Base-by-base conservation (phyloP, 179 eudicot genomes). In the Carnegiea gigantea region DNA sequence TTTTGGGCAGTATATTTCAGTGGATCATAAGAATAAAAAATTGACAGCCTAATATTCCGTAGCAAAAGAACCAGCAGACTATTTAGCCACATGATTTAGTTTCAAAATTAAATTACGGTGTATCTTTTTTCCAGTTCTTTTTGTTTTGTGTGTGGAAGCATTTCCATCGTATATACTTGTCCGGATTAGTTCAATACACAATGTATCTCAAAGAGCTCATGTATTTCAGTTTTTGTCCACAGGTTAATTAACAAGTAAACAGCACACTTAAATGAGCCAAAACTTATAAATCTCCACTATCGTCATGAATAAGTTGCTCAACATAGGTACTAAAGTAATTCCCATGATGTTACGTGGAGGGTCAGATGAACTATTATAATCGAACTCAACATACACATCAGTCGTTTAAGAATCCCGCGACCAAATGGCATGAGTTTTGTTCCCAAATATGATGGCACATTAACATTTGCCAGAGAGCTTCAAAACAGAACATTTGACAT, bases 401-500 rank as follows among this genome's bases (percentile, higher is more conserved):
- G 72, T 67, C 13, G 72, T 67, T 67, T 28, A 67, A 67, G 72
- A 36, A 67, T 67, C 57, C 26, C n/a, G 46, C 64, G 60, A 40
- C 51, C n/a, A n/a, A 14, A 21, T 10, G 65, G 26, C 65, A 64
- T 44, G 70, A 59, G 54, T 51, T 60, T 70, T 73, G 74, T 44
- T 82, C 81, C 38, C 46, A 36, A 64, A 53, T 78, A 60, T 62
- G 75, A 36, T 54, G 59, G 57, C 23, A 21, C 59, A 73, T 14
- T 73, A 18, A 49, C 26, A n/a, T 75, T 76, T 64, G 68, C 53
- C 68, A 38, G 30, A 38, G 65, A 64, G 57, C 28, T 62, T 73
- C 36, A 44, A 30, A 23, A 82, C 6, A 77, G 9, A 77, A 23
- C 26, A 73, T 57, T 36, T 40, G 38, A 12, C 24, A 77, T 1